These are phyloP conservation scores for Dryas integrifolia DNA, from an alignment of 331 rosid species.

Conservation along the genomic window DNA sequence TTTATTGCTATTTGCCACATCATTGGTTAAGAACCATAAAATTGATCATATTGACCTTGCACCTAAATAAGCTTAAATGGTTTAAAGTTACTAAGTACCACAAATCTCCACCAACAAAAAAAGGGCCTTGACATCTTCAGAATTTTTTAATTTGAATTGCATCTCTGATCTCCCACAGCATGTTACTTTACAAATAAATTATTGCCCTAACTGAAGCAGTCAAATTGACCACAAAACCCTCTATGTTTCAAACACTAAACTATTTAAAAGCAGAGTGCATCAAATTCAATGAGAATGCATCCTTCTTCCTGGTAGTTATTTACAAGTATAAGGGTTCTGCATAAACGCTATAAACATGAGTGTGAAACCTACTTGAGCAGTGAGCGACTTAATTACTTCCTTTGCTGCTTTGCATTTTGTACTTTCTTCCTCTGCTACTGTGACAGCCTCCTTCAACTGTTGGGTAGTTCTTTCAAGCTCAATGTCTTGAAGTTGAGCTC, in stretches of 20 bases:
- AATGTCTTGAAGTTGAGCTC: slow-evolving; percentile 31
- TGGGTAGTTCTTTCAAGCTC: slow-evolving; percentile 35
- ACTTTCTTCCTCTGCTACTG: slow-evolving; percentile 33
- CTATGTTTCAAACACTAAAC: not conserved
- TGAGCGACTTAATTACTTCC: slow-evolving; percentile 42
- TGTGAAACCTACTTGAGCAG: slow-evolving; percentile 38
- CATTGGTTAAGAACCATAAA: not conserved
- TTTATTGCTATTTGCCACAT: not conserved
- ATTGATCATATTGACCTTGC: not conserved
- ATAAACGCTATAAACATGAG: not conserved
- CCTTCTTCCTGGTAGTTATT: not conserved
- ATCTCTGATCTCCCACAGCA: too few species aligned
- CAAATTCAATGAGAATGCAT: not conserved
- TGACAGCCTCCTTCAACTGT: slow-evolving; percentile 37
- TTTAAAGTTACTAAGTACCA: not conserved
- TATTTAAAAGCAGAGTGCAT: not conserved
- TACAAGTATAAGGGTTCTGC: not conserved
- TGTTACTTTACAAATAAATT: too few species aligned
- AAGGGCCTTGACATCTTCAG: not conserved
- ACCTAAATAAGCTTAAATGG: not conserved
- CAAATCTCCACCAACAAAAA: not conserved
- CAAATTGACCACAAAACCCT: not conserved
- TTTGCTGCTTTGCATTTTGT: slow-evolving; percentile 42
- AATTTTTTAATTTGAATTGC: not conserved
- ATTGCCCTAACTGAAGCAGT: not conserved